Evolutionary conservation across 352 stramenopile genomes (phyloP).

Genomic region (Globisporangium megalacanthum): DNA sequence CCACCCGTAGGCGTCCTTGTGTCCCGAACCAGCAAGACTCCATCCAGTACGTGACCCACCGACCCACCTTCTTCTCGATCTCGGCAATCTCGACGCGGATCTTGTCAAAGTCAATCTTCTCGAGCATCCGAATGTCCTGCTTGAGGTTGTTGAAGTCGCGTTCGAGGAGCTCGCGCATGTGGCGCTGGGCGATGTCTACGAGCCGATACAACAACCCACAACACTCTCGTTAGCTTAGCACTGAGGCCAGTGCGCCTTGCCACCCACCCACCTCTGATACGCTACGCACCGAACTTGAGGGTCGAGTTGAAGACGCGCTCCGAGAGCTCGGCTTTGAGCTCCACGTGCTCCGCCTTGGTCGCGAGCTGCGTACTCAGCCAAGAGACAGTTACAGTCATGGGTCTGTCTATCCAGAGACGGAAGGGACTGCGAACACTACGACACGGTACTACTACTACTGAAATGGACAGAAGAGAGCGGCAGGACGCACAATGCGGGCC

Average conservation of each 20-base stretch:
- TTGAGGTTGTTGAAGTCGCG: slow-evolving; percentile 89
- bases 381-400: too few relatives aligned
- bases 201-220: background rate
- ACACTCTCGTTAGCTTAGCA: background rate
- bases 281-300: slow-evolving; percentile 76
- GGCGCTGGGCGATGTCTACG: slow-evolving; percentile 82
- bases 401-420: background rate
- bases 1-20: too few relatives aligned
- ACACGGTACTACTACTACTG: background rate
- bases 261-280: background rate
- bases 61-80: slow-evolving; percentile 68
- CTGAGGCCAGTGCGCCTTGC: background rate
- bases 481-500: slow-evolving; percentile 45
- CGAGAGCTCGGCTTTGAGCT: slow-evolving; percentile 81
- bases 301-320: slow-evolving; percentile 88
- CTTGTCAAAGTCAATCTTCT: slow-evolving; percentile 89
- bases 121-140: slow-evolving; percentile 87
- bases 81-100: slow-evolving; percentile 84
- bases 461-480: background rate
- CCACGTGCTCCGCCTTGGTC: slow-evolving; percentile 83
- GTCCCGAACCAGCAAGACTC: too few relatives aligned
- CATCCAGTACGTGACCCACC: background rate
- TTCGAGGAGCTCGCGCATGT: slow-evolving; percentile 84
- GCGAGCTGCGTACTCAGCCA: slow-evolving; percentile 40
- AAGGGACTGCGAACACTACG: background rate